A percentile compares a stretch with the other conserved stretches of the same genome.
These are phyloP conservation scores for Alternaria sp. DNA, from an alignment of 2,329 filamentous ascomycete species.

Conservation along the genomic window DNA sequence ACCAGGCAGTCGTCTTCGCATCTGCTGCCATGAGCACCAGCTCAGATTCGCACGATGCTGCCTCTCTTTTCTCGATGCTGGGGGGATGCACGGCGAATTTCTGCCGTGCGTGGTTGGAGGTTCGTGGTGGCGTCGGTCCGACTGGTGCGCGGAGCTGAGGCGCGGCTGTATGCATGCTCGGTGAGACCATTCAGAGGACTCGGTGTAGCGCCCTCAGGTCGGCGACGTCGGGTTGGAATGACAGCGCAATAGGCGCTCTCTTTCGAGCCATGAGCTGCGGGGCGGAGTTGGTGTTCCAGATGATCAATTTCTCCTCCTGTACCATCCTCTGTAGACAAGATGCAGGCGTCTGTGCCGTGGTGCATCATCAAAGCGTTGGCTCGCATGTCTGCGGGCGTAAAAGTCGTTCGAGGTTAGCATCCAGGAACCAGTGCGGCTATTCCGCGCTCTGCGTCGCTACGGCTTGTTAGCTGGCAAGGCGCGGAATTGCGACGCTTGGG, in stretches of 20 bases:
- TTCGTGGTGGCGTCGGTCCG: slow-evolving; percentile 8
- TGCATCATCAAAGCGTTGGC: slow-evolving; percentile 12
- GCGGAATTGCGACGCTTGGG: slow-evolving; percentile 9
- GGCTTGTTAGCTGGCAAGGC: slow-evolving; percentile 6
- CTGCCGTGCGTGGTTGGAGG: slow-evolving; percentile 7
- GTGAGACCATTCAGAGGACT: slow-evolving; percentile 25
- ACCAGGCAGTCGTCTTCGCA: neutral
- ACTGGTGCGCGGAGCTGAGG: slow-evolving; percentile 10
- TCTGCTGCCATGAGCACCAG: neutral
- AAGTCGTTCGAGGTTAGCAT: slow-evolving; percentile 17
- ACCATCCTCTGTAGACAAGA: slow-evolving; percentile 21
- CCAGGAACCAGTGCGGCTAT: slow-evolving; percentile 19
- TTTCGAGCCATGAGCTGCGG: slow-evolving; percentile 13
- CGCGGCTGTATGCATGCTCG: slow-evolving; percentile 12
- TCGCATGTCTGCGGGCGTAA: slow-evolving; percentile 11
- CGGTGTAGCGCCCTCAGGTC: slow-evolving; percentile 23
- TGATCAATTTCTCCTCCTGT: slow-evolving; percentile 11
- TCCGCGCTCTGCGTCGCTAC: slow-evolving; percentile 4
- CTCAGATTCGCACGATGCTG: neutral
- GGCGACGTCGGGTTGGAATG: slow-evolving; percentile 15
- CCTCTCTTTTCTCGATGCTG: neutral
- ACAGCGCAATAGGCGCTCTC: slow-evolving; percentile 10
- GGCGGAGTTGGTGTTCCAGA: slow-evolving; percentile 15
- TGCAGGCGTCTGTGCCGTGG: slow-evolving; percentile 16
- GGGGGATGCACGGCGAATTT: slow-evolving; percentile 4